These are phyloP conservation scores for Setaria italica DNA, from an alignment of 202 grass and related monocot species.

Conservation along the genomic window DNA sequence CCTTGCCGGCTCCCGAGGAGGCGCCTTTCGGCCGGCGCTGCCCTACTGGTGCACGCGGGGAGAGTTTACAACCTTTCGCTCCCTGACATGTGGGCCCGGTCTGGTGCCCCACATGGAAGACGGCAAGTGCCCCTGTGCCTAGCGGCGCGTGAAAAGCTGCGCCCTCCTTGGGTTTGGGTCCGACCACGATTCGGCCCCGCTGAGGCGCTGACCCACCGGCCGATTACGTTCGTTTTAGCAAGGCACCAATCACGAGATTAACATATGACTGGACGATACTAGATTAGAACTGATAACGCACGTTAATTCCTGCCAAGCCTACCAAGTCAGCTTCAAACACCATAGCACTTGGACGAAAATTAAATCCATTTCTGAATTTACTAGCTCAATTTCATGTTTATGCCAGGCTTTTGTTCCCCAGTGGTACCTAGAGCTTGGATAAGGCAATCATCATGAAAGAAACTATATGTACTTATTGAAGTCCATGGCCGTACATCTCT, in stretches of 20 bases:
- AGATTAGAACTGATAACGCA: too few relatives aligned
- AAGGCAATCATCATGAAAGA: not conserved
- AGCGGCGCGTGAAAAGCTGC: constrained; percentile 1
- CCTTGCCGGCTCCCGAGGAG: constrained; percentile 31
- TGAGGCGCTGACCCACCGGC: not conserved
- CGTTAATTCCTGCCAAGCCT: too few relatives aligned
- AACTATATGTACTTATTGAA: not conserved
- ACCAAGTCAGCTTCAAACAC: too few relatives aligned
- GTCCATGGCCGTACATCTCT: not conserved
- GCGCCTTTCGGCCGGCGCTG: constrained; percentile 45
- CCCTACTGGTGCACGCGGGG: not conserved
- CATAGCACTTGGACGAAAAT: too few relatives aligned
- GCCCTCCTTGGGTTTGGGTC: constrained; percentile 22
- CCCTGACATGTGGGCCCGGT: not conserved
- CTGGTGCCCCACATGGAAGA: not conserved
- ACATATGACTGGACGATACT: too few relatives aligned
- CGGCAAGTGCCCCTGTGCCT: not conserved
- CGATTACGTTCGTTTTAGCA: not conserved
- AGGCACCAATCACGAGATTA: too few relatives aligned
- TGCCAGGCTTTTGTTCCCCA: not conserved
- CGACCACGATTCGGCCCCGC: constrained; percentile 45
- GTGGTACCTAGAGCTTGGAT: not conserved
- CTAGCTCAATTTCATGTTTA: not conserved
- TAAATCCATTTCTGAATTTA: not conserved
- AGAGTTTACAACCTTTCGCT: not conserved